These are phyloP conservation scores for Coix lacrymajobi DNA, from an alignment of 176 grass and related monocot genomes.

Conservation along the genomic window DNA sequence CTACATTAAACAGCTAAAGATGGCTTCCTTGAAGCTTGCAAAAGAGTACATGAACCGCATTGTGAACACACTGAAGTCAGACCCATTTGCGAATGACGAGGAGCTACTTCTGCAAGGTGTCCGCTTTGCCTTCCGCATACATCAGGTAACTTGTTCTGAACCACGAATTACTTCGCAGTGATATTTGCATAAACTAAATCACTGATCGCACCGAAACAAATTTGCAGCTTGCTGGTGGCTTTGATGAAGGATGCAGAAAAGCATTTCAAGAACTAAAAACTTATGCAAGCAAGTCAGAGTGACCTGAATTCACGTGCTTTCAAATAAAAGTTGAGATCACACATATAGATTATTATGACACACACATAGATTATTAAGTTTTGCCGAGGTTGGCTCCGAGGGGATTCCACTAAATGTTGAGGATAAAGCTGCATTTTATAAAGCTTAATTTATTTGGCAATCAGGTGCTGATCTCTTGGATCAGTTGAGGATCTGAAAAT, in stretches of 20 bases:
- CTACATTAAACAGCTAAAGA: slow-evolving; percentile 70
- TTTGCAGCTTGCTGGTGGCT: slow-evolving; percentile 78
- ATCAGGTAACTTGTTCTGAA: slow-evolving; percentile 56
- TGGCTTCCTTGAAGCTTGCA: slow-evolving; percentile 83
- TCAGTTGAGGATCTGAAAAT: slow-evolving; percentile 21
- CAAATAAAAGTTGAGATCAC: slow-evolving; percentile 26
- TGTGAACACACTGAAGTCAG: slow-evolving; percentile 59
- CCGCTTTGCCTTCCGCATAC: slow-evolving; percentile 88
- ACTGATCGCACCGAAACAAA: slow-evolving; percentile 17
- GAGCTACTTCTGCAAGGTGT: slow-evolving; percentile 73
- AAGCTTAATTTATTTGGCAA: slow-evolving; percentile 37
- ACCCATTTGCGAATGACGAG: slow-evolving; percentile 76
- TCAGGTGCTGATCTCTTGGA: slow-evolving; percentile 24
- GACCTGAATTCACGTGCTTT: slow-evolving; percentile 2
- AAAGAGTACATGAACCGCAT: slow-evolving; percentile 83
- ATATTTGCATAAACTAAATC: slow-evolving; percentile 12
- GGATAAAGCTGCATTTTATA: slow-evolving; percentile 21
- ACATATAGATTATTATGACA: slow-evolving; percentile 12
- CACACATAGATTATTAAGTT: slow-evolving; percentile 27
- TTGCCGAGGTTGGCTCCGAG: slow-evolving; percentile 30
- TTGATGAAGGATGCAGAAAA: slow-evolving; percentile 69
- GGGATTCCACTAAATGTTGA: slow-evolving; percentile 11
- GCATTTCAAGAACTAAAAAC: slow-evolving; percentile 86
- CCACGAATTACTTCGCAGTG: slow-evolving; percentile 10
- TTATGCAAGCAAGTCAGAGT: slow-evolving; percentile 56